Percentiles rank a stretch among this genome's conserved stretches.
phyloP scores from a whole-genome alignment of 257 asterid species.

The Solanum acaule region DNA sequence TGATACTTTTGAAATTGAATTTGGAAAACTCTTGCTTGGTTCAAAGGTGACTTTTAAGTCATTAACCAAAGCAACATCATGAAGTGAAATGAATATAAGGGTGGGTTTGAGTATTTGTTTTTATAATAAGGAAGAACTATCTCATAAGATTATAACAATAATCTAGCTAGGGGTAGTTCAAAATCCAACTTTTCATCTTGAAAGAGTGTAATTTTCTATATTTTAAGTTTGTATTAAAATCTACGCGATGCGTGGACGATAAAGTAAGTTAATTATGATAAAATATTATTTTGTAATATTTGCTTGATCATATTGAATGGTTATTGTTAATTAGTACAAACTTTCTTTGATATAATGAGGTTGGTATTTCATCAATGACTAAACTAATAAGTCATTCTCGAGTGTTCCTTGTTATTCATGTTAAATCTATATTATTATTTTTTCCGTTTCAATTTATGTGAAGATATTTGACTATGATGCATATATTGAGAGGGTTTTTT shows the following conservation, averaged over 20 bases:
- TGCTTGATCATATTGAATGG: background rate
- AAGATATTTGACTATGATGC: no score
- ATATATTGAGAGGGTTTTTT: no score
- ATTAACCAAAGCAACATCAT: conserved; percentile 14
- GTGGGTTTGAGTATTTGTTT: background rate
- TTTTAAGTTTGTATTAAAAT: background rate
- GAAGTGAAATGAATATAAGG: background rate
- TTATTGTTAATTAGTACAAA: background rate
- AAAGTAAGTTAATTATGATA: background rate
- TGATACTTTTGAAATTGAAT: conserved; percentile 8
- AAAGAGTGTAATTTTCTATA: background rate
- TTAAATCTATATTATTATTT: no score
- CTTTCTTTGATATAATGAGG: no score
- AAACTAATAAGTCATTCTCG: no score
- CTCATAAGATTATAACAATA: background rate
- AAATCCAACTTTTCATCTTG: background rate
- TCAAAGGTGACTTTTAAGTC: conserved; percentile 46
- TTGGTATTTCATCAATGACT: no score
- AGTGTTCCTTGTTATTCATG: no score
- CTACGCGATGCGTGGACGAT: background rate
- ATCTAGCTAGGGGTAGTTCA: background rate
- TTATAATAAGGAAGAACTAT: conserved; percentile 10
- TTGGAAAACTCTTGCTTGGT: conserved; percentile 18
- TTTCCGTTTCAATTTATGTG: no score
- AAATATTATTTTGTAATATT: background rate